Conservation (phyloP, 345 rosid species). For the Heritiera littoralis region DNA sequence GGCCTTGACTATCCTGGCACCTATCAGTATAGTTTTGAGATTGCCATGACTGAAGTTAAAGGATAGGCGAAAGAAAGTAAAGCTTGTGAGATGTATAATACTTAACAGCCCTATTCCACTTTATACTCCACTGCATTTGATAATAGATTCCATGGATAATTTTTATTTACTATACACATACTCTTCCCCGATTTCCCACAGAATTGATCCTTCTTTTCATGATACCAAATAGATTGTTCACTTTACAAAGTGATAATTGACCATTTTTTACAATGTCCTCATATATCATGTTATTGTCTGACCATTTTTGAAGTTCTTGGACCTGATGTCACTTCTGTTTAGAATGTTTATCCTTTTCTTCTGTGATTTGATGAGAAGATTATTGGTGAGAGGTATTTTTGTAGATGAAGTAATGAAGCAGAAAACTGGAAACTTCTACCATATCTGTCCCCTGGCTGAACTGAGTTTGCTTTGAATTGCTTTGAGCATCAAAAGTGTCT, state of each 20-base stretch:
- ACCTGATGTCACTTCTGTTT: neutral
- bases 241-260: neutral
- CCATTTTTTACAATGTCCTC: neutral
- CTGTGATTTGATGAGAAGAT: neutral
- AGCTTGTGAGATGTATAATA: neutral
- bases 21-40: slow-evolving; percentile 7
- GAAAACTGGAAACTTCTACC: neutral
- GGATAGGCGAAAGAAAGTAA: neutral
- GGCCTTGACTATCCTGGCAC: no score
- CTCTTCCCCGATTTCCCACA: neutral
- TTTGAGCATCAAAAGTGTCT: neutral
- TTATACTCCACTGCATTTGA: neutral
- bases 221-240: slow-evolving; percentile 1
- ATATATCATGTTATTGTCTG: neutral
- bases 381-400: neutral
- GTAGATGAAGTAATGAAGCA: slow-evolving; percentile 6
- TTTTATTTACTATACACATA: neutral
- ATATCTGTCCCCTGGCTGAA: neutral
- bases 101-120: neutral
- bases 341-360: neutral
- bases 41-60: slow-evolving; percentile 11
- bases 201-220: neutral
- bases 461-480: slow-evolving; percentile 1
- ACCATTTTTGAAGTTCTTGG: neutral
- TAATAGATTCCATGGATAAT: neutral